Evolutionary conservation across 2,329 filamentous ascomycete genomes (phyloP), one percentile per base, ranked within the genome.

Genomic region (Fusarium luffae): DNA sequence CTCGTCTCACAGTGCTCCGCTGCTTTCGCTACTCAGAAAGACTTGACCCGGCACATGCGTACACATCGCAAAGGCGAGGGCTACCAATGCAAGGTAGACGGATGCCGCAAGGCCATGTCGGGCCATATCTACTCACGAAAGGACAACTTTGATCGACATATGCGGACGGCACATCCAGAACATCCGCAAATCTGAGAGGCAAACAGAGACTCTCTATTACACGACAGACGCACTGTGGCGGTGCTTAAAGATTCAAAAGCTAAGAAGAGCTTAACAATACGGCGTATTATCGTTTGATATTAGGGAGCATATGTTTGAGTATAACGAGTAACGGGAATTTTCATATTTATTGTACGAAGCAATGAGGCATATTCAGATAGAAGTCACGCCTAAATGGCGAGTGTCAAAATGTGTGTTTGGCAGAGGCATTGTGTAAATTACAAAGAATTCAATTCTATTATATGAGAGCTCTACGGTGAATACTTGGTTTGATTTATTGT

Each of bases 81-180:
- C 21, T 75, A 70, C 56, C 70, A 69, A 43, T 75, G 73, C 55
- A 65, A 59, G 47, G 73, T 75, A 19, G 72, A 74, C 16, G 73
- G 73, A 19, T 75, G 73, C 47, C 71, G 73, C 37, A 75, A 75
- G 56, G 73, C 73, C 13, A 74, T 72, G 32, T 67, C 72, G 7
- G 73, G 73, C 8, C 73, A 75, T 52, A 68, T 75, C 23, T 75
- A 75, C 63, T 75, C 72, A 34, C 61, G 73, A 19, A 75, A 75
- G 59, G 73, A 75, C 69, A 75, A 75, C 48, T 75, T 74, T 51
- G 73, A 75, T 46, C 68, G 73, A 19, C 73, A 75, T 59, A 75
- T 75, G 73, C 52, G 73, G 23, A 75, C 73, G 19, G 73, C 73
- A n/a, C 73, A 75, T 40, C 69, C 72, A 28, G 64, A 74, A 3